Base-by-base conservation (phyloP, 2,329 filamentous ascomycete genomes). In the Xylariaceae sp. region DNA sequence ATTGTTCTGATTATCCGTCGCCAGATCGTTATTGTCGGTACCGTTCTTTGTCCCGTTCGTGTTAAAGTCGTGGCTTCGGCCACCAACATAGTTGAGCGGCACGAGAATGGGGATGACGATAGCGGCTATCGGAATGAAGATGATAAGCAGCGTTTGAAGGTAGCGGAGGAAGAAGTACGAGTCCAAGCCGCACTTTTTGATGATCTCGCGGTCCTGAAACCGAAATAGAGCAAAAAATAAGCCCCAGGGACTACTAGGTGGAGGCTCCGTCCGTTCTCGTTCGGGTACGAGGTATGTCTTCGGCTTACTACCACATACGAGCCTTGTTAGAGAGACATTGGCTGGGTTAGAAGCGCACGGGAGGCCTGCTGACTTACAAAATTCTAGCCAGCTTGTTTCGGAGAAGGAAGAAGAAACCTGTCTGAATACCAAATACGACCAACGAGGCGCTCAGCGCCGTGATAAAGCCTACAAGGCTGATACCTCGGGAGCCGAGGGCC, bases 151-250 rank as follows among this genome's bases (percentile, higher is more conserved):
- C 55, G 86, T 84, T 45, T 83, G 80, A 17, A 89, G 69, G 61
- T 87, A 88, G 48, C 85, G 59, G 14, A 61, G 52, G 37, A 98
- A 98, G 69, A 97, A 95, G 66, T 95, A 98, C 55, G 90, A 88
- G 59, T 98, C 92, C 8, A 98, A 76, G 13, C 92, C 92, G 52
- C 90, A 96, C 63, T 96, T 94, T 37, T 90, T 83, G 54, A 98
- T 94, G 51, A 98, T 79, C 52, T 94, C 87, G 9, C 86, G 73
- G 46, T 86, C 75, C 69, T 78, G 61, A 66, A 86, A 66, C 67
- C 81, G 61, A 66, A 85, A 71, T 71, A 94, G 48, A 68, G 68
- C 59, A 62, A 74, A 57, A 51, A 78, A 48, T 42, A 81, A 61
- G 11, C 66, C 67, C 59, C 73, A 68, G 26, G 72, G 66, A 32